Percentiles rank a stretch among this genome's conserved stretches.
These are phyloP conservation scores for Taxillus chinensis DNA, from an alignment of 164 flowering plant genomes.

Conservation along the genomic window DNA sequence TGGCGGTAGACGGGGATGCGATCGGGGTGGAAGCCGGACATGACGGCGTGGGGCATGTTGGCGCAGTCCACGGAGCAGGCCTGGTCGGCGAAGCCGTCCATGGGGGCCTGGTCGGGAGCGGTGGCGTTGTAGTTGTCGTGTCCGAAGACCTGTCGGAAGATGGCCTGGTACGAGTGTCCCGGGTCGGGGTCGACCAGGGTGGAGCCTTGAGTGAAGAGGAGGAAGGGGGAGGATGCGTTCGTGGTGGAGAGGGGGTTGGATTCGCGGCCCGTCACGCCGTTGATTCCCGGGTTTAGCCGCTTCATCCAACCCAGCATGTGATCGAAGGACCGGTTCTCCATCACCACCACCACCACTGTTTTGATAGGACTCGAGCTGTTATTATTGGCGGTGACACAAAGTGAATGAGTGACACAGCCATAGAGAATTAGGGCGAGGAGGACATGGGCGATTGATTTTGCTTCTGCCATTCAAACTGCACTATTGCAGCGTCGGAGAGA, in stretches of 20 bases:
- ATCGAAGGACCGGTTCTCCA: slow-evolving; percentile 82
- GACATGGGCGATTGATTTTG: neutral
- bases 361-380: slow-evolving; percentile 29
- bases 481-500: neutral
- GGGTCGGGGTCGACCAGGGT: slow-evolving; percentile 72
- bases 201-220: slow-evolving; percentile 36
- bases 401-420: neutral
- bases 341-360: slow-evolving; percentile 54
- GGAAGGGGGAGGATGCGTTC: slow-evolving; percentile 28
- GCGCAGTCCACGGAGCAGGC: slow-evolving; percentile 35
- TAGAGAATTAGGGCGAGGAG: slow-evolving; percentile 3
- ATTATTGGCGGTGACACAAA: neutral
- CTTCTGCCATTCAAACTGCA: no score
- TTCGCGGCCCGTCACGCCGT: slow-evolving; percentile 72
- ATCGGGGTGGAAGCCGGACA: slow-evolving; percentile 62
- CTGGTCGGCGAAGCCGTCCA: slow-evolving; percentile 73
- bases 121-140: slow-evolving; percentile 22
- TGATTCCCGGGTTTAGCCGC: slow-evolving; percentile 44
- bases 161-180: slow-evolving; percentile 77
- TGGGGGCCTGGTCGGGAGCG: slow-evolving; percentile 29
- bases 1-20: slow-evolving; percentile 43
- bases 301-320: slow-evolving; percentile 92
- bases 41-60: slow-evolving; percentile 38
- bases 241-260: slow-evolving; percentile 35
- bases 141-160: slow-evolving; percentile 64